These are phyloP conservation scores for Fusarium mangiferae DNA, from an alignment of 2,329 filamentous ascomycete genomes.

Conservation along the genomic window DNA sequence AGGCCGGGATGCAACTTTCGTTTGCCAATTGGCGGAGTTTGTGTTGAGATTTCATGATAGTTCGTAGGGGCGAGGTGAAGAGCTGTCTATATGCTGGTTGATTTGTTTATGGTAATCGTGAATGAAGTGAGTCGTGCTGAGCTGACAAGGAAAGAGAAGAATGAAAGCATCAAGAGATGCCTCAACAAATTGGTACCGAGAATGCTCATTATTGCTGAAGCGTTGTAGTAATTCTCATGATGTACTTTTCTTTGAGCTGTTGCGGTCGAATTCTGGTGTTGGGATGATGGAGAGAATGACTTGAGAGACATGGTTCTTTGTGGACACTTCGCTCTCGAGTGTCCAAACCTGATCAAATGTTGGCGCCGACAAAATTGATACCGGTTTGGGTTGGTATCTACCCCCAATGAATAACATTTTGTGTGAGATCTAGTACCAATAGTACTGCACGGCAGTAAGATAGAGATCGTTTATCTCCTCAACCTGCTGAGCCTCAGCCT, in stretches of 20 bases:
- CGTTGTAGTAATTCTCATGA: not conserved
- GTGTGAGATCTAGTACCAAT: not conserved
- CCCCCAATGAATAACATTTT: not conserved
- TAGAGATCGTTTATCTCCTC: not conserved
- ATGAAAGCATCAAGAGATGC: not conserved
- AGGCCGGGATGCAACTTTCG: not conserved
- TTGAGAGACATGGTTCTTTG: not conserved
- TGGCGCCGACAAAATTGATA: not conserved
- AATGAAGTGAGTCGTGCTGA: not conserved
- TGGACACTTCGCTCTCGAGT: not conserved
- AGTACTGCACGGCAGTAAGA: not conserved
- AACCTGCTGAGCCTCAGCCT: not conserved
- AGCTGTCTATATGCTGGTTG: no score
- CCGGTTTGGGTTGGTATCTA: not conserved
- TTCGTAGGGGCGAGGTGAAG: no score
- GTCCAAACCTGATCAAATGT: not conserved
- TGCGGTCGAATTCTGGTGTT: not conserved
- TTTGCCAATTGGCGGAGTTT: not conserved
- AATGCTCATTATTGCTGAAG: not conserved
- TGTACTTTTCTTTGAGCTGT: not conserved
- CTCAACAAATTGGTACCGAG: not conserved
- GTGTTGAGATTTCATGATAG: not conserved
- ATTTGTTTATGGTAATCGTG: not conserved
- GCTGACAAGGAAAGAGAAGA: not conserved
- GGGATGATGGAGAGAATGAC: not conserved